Evolutionary conservation across 805 yeast genomes (phyloP).

Genomic region (Lachancea dasiensis): DNA sequence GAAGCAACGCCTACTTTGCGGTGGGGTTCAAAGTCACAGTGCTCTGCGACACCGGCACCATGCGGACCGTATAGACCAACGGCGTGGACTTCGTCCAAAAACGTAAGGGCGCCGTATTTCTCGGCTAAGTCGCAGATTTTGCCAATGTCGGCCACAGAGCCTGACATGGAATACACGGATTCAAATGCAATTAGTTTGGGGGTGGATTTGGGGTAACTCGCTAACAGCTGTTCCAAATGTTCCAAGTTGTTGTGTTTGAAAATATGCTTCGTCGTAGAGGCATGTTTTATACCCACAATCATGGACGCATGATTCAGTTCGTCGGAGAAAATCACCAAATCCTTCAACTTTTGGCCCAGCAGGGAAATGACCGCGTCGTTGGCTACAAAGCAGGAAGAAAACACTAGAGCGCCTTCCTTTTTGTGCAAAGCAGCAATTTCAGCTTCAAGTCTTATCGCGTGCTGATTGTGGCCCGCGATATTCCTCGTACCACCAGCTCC

Average conservation of each 20-base stretch:
- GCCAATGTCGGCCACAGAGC: conserved; percentile 91
- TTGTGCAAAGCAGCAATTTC: conserved; percentile 87
- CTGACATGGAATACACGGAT: conserved; percentile 97
- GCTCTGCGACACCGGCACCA: conserved; percentile 99
- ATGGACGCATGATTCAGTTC: conserved; percentile 94
- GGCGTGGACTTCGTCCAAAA: conserved; percentile 97
- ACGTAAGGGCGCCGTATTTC: conserved; percentile 94
- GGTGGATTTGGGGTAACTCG: conserved; percentile 72
- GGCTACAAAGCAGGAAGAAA: conserved; percentile 93
- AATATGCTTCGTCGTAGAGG: conserved; percentile 80
- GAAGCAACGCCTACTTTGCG: conserved; percentile 57
- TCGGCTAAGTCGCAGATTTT: conserved; percentile 93
- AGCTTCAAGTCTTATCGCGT: conserved; percentile 81
- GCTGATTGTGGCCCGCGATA: conserved; percentile 94
- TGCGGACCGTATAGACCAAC: conserved; percentile 99
- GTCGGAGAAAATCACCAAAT: conserved; percentile 87
- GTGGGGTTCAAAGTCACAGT: conserved; percentile 81
- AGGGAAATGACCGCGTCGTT: conserved; percentile 91
- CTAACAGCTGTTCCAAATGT: conserved; percentile 75
- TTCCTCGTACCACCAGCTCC: conserved; percentile 99
- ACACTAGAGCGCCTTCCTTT: conserved; percentile 92
- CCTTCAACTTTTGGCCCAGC: conserved; percentile 84
- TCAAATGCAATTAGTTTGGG: conserved; percentile 97
- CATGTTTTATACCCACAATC: conserved; percentile 93
- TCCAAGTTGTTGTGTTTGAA: conserved; percentile 85